phyloP scores from a whole-genome alignment of 148 eudicot species.

The Rhododendron ferrugineum region DNA sequence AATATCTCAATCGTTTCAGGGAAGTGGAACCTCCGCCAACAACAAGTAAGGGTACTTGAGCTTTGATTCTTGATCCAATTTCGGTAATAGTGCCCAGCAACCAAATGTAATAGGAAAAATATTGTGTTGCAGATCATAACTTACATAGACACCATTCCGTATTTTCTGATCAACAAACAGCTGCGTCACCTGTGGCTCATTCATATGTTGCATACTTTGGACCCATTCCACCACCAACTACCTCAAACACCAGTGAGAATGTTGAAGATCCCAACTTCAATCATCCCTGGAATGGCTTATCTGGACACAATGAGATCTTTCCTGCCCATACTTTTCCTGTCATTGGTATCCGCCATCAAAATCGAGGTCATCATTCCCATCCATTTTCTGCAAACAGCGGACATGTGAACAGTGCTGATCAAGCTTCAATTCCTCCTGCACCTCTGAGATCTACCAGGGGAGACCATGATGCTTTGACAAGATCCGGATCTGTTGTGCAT shows the following conservation, averaged over 20 bases:
- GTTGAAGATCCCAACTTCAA: constrained; percentile 19
- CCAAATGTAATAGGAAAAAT: constrained; percentile 2
- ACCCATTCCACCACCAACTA: constrained; percentile 17
- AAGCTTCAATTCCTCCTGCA: constrained; percentile 17
- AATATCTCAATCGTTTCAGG: constrained; percentile 20
- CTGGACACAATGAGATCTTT: constrained; percentile 20
- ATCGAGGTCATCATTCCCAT: constrained; percentile 22
- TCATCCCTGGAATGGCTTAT: constrained; percentile 17
- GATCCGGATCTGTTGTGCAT: constrained; percentile 22
- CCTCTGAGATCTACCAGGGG: constrained; percentile 23
- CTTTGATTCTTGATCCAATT: not conserved
- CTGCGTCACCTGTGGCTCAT: constrained; percentile 22
- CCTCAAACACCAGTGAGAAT: constrained; percentile 21
- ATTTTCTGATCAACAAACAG: constrained; percentile 20
- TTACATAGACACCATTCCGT: constrained; percentile 21
- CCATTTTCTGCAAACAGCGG: constrained; percentile 15
- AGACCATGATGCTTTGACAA: constrained; percentile 20
- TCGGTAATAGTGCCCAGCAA: not conserved
- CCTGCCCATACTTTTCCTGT: constrained; percentile 17
- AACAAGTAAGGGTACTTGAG: constrained; percentile 17
- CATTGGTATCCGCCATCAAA: constrained; percentile 14
- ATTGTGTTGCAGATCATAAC: constrained; percentile 23
- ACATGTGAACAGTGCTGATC: constrained; percentile 16
- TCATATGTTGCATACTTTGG: constrained; percentile 22
- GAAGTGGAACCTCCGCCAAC: constrained; percentile 23